Evolutionary conservation across 495 filamentous ascomycete species (phyloP).

Genomic region (Tuber borchii): DNA sequence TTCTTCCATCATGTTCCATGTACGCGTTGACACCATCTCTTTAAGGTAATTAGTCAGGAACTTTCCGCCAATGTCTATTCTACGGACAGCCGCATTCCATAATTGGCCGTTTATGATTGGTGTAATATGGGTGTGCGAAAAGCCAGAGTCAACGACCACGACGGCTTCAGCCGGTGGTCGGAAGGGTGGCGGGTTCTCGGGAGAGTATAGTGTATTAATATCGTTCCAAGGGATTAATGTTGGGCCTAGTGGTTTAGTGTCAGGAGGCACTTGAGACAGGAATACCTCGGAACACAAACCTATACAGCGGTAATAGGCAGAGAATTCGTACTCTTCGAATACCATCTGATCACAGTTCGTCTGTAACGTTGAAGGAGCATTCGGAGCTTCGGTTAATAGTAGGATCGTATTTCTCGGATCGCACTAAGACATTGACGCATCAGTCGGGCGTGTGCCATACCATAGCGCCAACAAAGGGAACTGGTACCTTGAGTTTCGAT

Average conservation of each 20-base stretch:
- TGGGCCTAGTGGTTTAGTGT: slow-evolving; percentile 49
- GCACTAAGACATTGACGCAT: slow-evolving; percentile 45
- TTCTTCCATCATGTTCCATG: slow-evolving; percentile 93
- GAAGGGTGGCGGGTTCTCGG: slow-evolving; percentile 46
- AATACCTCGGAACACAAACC: slow-evolving; percentile 49
- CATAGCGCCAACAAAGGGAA: not conserved
- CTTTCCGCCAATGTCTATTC: slow-evolving; percentile 88
- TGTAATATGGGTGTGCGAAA: slow-evolving; percentile 88
- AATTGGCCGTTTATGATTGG: slow-evolving; percentile 75
- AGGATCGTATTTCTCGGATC: slow-evolving; percentile 75
- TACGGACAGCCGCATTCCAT: slow-evolving; percentile 71
- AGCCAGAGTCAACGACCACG: slow-evolving; percentile 82
- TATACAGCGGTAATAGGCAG: slow-evolving; percentile 68
- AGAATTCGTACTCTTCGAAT: slow-evolving; percentile 97
- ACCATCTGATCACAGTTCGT: slow-evolving; percentile 90
- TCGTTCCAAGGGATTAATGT: slow-evolving; percentile 82
- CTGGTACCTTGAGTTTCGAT: slow-evolving; percentile 48
- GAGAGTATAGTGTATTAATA: slow-evolving; percentile 54
- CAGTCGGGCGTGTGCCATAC: slow-evolving; percentile 10
- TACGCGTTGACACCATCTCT: slow-evolving; percentile 76
- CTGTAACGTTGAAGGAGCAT: slow-evolving; percentile 71
- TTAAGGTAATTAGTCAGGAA: slow-evolving; percentile 92
- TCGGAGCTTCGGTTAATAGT: slow-evolving; percentile 84
- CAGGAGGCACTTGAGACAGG: slow-evolving; percentile 13
- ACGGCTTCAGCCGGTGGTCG: slow-evolving; percentile 67